Conservation (phyloP, 768 basidiomycete genomes). For the Ramaria sp. region DNA sequence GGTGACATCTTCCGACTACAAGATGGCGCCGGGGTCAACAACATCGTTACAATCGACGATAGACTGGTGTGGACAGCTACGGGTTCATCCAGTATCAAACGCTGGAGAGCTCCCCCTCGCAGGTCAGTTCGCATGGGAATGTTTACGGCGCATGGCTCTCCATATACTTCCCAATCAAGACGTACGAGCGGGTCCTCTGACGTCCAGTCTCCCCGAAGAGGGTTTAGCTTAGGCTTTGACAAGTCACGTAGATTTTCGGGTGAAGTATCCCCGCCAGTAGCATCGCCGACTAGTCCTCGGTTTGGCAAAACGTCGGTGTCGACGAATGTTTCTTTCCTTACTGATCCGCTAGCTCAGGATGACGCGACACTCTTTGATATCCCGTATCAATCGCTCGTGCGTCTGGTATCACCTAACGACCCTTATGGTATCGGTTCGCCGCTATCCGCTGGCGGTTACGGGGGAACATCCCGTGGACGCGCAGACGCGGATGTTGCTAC, state of each 20-base stretch:
- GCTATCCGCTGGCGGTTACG: conserved; percentile 12
- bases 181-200: conserved; percentile 4
- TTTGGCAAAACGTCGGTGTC: neutral
- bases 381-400: conserved; percentile 60
- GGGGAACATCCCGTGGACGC: conserved; percentile 13
- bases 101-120: conserved; percentile 66
- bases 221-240: neutral
- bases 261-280: neutral
- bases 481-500: conserved; percentile 75
- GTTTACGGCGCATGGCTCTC: neutral
- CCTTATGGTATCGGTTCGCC: conserved; percentile 36
- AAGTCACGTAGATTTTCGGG: neutral
- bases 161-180: neutral
- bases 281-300: neutral
- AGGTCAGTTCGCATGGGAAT: conserved; percentile 23
- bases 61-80: conserved; percentile 84
- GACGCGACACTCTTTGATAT: conserved; percentile 40
- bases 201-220: neutral
- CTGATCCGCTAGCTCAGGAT: conserved; percentile 13
- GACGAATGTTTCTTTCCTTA: conserved; percentile 7
- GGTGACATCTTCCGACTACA: conserved; percentile 21
- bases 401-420: conserved; percentile 57
- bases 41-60: conserved; percentile 76
- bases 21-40: conserved; percentile 61
- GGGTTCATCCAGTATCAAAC: conserved; percentile 66